Base-by-base conservation (phyloP, 768 basidiomycete species). In the Macrolepiota dolichaula region DNA sequence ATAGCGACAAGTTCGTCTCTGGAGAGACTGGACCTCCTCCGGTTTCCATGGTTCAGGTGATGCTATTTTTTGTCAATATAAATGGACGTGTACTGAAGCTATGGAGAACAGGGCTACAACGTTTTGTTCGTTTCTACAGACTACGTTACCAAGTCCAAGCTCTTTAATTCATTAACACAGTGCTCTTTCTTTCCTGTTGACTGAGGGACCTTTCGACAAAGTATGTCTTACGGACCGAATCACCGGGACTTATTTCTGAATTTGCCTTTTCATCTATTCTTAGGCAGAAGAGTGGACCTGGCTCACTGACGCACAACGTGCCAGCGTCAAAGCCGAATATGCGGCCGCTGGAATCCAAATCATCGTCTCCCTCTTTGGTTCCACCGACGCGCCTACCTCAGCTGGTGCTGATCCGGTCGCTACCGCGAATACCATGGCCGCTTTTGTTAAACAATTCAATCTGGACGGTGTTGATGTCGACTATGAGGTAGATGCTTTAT, bases 391-490 rank as follows among this genome's bases (percentile, higher is more conserved):
- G 15, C 88, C 88, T 3, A 89, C 87, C 3, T 76, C 80, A 10
- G 70, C 67, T 17, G 80, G 81, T 47, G 83, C 81, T 15, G 85
- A 91, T 70, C 84, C 89, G 15, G 72, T 83, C 12, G 72, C 75
- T 5, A 83, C 83, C 11, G 89, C 89, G 1, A 82, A 85, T 62
- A 82, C 78, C 1, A 78, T 91, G 71, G 87, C 88, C 0, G 79
- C 79, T 13, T 91, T 78, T 74, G 88, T 90, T 7, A 83, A 81
- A 61, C 63, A 83, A 64, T 87, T 79, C 62, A 70, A 76, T 51
- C 72, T 91, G 13, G 88, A 90, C 65, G 89, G 89, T 56, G 82
- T 89, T 24, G 88, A 90, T 68, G 84, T 92, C 49, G 88, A 91
- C 70, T 91, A 89, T 66, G 88, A 61, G 38, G 59, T 55, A 27